These are phyloP conservation scores for Phytophthora boehmeriae DNA, from an alignment of 352 stramenopile species.

Conservation along the genomic window DNA sequence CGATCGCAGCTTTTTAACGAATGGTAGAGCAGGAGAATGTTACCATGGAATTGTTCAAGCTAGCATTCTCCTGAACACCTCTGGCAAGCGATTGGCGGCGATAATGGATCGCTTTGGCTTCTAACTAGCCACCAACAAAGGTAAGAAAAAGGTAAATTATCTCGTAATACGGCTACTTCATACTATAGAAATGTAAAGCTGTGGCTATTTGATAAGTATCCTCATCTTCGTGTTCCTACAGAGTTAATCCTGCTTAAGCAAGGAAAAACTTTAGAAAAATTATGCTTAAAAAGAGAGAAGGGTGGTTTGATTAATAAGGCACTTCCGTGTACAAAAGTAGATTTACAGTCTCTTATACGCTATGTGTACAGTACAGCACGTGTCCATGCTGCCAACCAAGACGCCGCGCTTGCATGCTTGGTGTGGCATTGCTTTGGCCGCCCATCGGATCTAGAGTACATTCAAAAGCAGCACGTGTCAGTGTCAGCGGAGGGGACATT, in stretches of 20 bases:
- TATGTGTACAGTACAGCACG: not conserved
- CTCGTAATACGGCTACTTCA: not conserved
- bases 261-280: constrained; percentile 2
- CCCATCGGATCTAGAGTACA: not conserved
- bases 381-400: not conserved
- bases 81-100: not conserved
- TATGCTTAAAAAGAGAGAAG: not conserved
- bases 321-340: not conserved
- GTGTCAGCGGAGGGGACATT: not conserved
- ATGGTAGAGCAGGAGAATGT: not conserved
- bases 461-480: constrained; percentile 1
- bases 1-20: not conserved
- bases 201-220: not conserved
- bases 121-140: not conserved
- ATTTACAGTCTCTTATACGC: not conserved
- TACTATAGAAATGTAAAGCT: not conserved
- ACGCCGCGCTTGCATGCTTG: not conserved
- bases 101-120: not conserved
- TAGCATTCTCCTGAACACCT: not conserved
- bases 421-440: not conserved
- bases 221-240: not conserved
- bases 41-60: not conserved
- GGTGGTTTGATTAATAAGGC: not conserved
- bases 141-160: constrained; percentile 1
- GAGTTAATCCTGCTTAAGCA: not conserved